A percentile compares a stretch with the other conserved stretches of the same genome.
Evolutionary conservation across 441 rosid genomes (phyloP).

Genomic region (Jatropha podagrica): DNA sequence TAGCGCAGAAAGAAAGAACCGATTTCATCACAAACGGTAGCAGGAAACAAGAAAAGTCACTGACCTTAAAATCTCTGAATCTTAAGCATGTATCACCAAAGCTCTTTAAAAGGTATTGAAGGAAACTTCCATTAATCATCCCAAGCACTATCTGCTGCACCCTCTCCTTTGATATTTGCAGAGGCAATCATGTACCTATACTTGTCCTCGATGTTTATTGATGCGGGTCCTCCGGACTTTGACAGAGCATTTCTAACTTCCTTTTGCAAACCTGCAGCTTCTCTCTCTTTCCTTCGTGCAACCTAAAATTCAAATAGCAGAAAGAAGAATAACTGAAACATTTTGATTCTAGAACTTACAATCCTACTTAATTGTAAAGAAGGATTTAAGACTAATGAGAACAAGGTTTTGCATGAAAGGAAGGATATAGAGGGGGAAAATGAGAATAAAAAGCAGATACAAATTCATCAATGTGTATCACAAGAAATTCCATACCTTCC

Average conservation of each 20-base stretch:
- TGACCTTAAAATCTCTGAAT: conserved; percentile 13
- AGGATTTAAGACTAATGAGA: background rate
- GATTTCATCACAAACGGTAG: background rate
- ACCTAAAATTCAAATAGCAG: conserved; percentile 18
- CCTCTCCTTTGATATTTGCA: conserved; percentile 30
- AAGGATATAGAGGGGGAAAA: background rate
- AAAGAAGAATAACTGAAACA: background rate
- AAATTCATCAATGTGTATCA: background rate
- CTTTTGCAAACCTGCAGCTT: conserved; percentile 34
- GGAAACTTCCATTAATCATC: conserved; percentile 26
- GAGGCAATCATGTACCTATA: conserved; percentile 41
- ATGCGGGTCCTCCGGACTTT: conserved; percentile 25
- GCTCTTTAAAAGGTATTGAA: conserved; percentile 6
- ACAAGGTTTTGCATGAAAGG: background rate
- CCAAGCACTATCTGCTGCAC: conserved; percentile 46
- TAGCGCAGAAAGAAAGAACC: background rate
- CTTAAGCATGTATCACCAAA: background rate
- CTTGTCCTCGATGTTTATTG: conserved; percentile 41
- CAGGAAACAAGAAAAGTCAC: background rate
- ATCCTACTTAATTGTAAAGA: background rate
- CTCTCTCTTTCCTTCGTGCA: conserved; percentile 43
- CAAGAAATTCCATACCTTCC: conserved; percentile 32
- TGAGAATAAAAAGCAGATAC: background rate
- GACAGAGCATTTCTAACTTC: conserved; percentile 31
- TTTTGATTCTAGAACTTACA: background rate